A percentile compares a stretch with the other conserved stretches of the same genome.
Conservation (phyloP, 1,284 basidiomycete species). For the Leccinum pallidistipes region DNA sequence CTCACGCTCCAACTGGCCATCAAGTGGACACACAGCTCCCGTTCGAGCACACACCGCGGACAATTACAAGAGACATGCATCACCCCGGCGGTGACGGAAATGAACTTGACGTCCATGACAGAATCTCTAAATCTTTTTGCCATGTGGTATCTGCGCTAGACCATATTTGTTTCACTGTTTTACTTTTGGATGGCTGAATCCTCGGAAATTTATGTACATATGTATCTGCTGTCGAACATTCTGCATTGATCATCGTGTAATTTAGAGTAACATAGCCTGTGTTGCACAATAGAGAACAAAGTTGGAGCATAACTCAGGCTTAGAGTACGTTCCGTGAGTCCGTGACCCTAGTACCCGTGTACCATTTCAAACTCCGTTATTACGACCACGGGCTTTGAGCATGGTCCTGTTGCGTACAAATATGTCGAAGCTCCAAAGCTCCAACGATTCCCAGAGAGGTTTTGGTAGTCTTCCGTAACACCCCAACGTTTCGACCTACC, state of each 20-base stretch:
- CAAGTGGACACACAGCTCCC: constrained; percentile 32
- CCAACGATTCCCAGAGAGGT: constrained; percentile 19
- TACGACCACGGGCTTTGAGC: not conserved
- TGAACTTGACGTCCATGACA: constrained; percentile 7
- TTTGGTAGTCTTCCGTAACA: constrained; percentile 2
- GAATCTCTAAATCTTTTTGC: constrained; percentile 1
- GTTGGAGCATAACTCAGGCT: not conserved
- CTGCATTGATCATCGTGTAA: constrained; percentile 17
- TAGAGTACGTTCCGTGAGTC: too few species aligned
- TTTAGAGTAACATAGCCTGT: constrained; percentile 7
- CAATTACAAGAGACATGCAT: constrained; percentile 43
- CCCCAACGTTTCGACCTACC: constrained; percentile 18
- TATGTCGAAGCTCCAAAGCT: constrained; percentile 14
- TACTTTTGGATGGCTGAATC: constrained; percentile 5
- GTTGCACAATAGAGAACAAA: not conserved
- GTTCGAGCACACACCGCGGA: constrained; percentile 37
- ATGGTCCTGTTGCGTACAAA: constrained; percentile 15
- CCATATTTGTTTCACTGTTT: constrained; percentile 2
- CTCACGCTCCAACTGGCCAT: constrained; percentile 33
- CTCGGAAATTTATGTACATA: constrained; percentile 1
- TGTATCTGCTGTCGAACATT: constrained; percentile 7
- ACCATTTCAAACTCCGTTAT: constrained; percentile 19
- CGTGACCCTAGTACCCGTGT: too few species aligned
- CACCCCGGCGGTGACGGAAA: constrained; percentile 46
- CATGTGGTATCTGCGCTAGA: constrained; percentile 12